Conservation (phyloP, 108 stramenopile genomes). For the Nitzschia putrida region DNA sequence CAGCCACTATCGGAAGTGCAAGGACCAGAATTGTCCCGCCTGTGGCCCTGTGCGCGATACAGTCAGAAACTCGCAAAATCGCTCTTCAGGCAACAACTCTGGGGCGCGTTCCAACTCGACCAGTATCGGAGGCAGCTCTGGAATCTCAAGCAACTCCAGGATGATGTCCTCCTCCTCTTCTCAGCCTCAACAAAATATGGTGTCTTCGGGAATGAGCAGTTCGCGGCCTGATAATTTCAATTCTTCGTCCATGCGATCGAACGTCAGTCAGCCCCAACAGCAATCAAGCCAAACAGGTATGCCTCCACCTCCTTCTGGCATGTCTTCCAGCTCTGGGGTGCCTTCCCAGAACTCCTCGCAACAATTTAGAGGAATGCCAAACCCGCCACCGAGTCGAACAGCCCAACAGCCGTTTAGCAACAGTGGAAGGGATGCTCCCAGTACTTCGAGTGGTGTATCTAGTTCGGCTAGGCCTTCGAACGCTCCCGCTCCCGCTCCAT, state of each 20-base stretch:
- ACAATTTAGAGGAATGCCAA: background rate
- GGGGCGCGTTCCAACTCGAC: background rate
- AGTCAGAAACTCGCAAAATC: conserved; percentile 71
- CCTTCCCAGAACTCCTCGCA: background rate
- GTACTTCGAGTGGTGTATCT: background rate
- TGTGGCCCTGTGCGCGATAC: conserved; percentile 97
- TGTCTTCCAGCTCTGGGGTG: background rate
- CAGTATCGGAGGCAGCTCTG: background rate
- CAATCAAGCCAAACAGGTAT: conserved; percentile 28
- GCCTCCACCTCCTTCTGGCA: conserved; percentile 27
- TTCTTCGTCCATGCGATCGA: conserved; percentile 13
- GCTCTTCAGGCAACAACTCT: background rate
- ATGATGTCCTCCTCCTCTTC: conserved; percentile 10
- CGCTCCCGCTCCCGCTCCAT: background rate
- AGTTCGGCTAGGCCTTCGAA: background rate
- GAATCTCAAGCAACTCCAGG: background rate
- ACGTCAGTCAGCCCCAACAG: conserved; percentile 11
- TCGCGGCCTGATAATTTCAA: conserved; percentile 7
- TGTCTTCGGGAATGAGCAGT: background rate
- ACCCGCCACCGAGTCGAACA: background rate
- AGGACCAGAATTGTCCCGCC: conserved; percentile 88
- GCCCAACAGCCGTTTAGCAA: background rate
- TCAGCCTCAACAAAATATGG: background rate
- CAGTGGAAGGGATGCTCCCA: background rate
- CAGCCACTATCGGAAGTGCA: conserved; percentile 97